A percentile compares a stretch with the other conserved stretches of the same genome.
These are phyloP conservation scores for Cymbopogon citratus DNA, from an alignment of 176 grass and related monocot species.

Conservation along the genomic window DNA sequence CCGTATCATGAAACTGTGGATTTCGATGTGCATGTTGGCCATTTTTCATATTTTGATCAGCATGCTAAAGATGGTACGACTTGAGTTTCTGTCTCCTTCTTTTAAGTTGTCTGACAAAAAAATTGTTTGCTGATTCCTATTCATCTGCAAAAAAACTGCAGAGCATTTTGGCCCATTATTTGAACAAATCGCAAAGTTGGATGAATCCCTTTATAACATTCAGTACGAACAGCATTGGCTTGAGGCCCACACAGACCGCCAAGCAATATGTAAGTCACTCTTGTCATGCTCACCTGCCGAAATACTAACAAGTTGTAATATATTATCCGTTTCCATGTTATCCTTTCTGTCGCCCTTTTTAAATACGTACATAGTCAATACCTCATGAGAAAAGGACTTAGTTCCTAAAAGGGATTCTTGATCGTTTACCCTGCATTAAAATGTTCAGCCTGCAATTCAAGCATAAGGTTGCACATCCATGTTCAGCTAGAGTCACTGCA, in stretches of 20 bases:
- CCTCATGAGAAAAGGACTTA: neutral
- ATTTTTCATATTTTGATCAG: slow-evolving; percentile 74
- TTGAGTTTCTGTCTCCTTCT: neutral
- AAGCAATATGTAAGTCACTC: slow-evolving; percentile 64
- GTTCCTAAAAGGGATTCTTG: neutral
- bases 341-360: neutral
- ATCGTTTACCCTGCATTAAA: neutral
- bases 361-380: neutral
- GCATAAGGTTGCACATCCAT: neutral
- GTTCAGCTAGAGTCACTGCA: neutral
- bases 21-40: slow-evolving; percentile 80
- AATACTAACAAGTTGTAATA: neutral
- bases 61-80: slow-evolving; percentile 83
- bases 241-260: slow-evolving; percentile 84
- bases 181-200: slow-evolving; percentile 90
- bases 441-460: neutral
- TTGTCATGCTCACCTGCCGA: neutral
- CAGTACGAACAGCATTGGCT: slow-evolving; percentile 97
- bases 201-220: slow-evolving; percentile 86
- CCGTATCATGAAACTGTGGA: slow-evolving; percentile 91
- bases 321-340: neutral
- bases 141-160: slow-evolving; percentile 37
- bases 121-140: neutral
- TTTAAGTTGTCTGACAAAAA: neutral
- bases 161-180: slow-evolving; percentile 81